A percentile compares a stretch with the other conserved stretches of the same genome.
Evolutionary conservation across 495 filamentous ascomycete genomes (phyloP).

Genomic region (Venustampulla echinocandica): DNA sequence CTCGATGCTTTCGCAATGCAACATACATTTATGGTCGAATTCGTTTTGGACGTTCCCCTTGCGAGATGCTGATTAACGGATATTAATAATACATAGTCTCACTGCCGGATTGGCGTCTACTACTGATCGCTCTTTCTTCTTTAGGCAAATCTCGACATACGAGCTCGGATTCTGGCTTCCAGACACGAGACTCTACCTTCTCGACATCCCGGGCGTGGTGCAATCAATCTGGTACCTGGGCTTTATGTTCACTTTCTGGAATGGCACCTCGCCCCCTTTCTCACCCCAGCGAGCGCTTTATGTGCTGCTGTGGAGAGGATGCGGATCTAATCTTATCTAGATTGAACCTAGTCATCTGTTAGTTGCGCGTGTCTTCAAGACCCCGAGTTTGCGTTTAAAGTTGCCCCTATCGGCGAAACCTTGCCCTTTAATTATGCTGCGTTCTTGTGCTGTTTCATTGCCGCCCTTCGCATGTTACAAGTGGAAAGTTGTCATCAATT

Average conservation of each 20-base stretch:
- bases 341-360: too few relatives aligned
- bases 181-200: neutral
- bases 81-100: neutral
- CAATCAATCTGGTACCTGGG: neutral
- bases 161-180: neutral
- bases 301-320: neutral
- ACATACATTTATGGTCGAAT: neutral
- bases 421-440: too few relatives aligned
- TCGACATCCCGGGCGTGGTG: neutral
- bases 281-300: neutral
- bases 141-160: neutral
- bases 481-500: too few relatives aligned
- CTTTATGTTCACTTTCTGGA: neutral
- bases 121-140: constrained; percentile 11
- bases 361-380: too few relatives aligned
- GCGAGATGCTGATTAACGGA: constrained; percentile 1
- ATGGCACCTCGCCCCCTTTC: neutral
- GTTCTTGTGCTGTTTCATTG: too few relatives aligned
- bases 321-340: neutral
- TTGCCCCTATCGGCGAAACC: too few relatives aligned
- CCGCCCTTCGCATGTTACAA: too few relatives aligned
- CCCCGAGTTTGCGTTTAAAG: too few relatives aligned
- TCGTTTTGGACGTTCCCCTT: neutral
- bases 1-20: neutral
- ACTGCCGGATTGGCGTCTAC: constrained; percentile 6